Base-by-base conservation (phyloP, 2,329 filamentous ascomycete species). In the Penicillium sp. region DNA sequence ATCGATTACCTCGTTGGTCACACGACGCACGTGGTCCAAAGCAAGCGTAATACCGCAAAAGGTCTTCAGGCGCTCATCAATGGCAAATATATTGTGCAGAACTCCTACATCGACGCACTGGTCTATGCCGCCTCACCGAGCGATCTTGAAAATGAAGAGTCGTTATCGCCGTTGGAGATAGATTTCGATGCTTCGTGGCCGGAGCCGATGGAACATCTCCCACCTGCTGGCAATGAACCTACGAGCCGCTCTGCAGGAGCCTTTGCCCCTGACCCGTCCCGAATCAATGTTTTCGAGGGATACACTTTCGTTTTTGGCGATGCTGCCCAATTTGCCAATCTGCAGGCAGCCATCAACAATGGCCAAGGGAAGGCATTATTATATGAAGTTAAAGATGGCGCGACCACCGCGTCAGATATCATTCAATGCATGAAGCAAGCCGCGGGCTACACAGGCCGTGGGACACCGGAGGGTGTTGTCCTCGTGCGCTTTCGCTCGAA, bases 281-380 rank as follows among this genome's bases (percentile, higher is more conserved):
- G 94, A 18, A 75, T 77, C 7, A 84, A 86, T 26, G 79, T 99
- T 0, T 97, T 99, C 61, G 84, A 89, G 10, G 89, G 89, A 2
- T 94, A 92, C 65, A 93, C 87, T 0, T 96, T 97, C 65, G 79
- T 99, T 3, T 96, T 97, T 64, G 87, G 92, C 59, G 86, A 92
- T 49, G 72, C 81, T 48, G 77, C 77, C 2, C 93, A 97, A 69
- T 90, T 86, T 68, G 84, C 89, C 7, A 90, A 82, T 57, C 76
- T 99, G 4, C 75, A 89, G 41, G 84, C 85, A 0, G 85, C 87
- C 0, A 87, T 99, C 55, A 87, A 85, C 0, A 85, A 85, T 54
- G 94, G 89, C 4, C 84, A 86, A 53, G 94, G 94, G 7, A 97
- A 97, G 69, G 88, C 89, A 1, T 68, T 95, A 6, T 72, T 88